Percentiles rank a stretch among this genome's conserved stretches.
Conservation (phyloP, 345 rosid genomes). For the Salix udensis region DNA sequence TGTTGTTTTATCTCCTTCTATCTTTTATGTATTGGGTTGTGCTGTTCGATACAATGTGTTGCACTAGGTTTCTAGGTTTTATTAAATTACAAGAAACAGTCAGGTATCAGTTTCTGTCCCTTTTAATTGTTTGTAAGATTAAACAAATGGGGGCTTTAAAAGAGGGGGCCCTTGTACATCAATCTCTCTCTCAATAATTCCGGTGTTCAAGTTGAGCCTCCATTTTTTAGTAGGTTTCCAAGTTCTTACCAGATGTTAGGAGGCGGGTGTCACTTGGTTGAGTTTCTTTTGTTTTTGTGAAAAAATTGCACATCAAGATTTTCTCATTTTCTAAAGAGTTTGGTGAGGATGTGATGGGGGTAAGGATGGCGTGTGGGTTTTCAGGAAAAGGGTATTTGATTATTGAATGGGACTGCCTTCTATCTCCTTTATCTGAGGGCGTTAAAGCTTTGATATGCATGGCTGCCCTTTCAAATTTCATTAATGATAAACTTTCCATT, state of each 20-base stretch:
- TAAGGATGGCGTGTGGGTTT: constrained; percentile 47
- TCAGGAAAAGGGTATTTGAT: constrained; percentile 15
- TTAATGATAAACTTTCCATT: background rate
- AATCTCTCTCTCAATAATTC: constrained; percentile 3
- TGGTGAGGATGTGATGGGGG: constrained; percentile 43
- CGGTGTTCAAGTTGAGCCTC: constrained; percentile 26
- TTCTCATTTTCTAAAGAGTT: constrained; percentile 25
- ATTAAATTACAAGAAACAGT: constrained; percentile 23
- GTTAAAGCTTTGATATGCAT: constrained; percentile 28
- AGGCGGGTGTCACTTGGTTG: constrained; percentile 8
- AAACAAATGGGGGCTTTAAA: constrained; percentile 17
- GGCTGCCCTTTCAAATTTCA: constrained; percentile 23
- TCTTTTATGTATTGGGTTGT: constrained; percentile 13
- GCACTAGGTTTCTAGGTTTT: background rate
- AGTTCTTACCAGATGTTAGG: background rate
- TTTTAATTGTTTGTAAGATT: constrained; percentile 3
- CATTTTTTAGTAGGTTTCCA: background rate
- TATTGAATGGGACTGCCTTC: constrained; percentile 42
- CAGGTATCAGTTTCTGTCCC: constrained; percentile 10
- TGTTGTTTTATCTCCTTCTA: constrained; percentile 9
- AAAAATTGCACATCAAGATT: constrained; percentile 10
- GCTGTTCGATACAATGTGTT: background rate
- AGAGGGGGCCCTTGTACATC: constrained; percentile 36
- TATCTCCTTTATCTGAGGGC: constrained; percentile 27
- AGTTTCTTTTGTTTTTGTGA: constrained; percentile 8